Conservation (phyloP, 108 stramenopile genomes). For the Cyclotella choctawhatcheeana region DNA sequence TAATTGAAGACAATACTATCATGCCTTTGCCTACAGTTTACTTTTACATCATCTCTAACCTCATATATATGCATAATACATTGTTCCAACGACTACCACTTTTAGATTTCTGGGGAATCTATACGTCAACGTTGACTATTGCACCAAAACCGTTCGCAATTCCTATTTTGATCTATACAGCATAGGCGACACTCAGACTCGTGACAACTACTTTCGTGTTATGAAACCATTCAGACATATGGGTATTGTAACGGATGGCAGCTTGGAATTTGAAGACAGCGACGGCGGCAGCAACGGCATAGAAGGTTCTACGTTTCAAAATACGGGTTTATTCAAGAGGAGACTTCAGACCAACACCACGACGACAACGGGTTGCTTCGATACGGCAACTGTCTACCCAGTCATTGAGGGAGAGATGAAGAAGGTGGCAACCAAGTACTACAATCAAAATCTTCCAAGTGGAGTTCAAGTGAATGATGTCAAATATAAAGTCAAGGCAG, state of each 20-base stretch:
- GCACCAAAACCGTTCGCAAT: conserved; percentile 10
- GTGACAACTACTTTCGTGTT: neutral
- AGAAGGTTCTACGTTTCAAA: no score
- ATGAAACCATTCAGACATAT: neutral
- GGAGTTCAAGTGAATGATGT: neutral
- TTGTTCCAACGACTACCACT: no score
- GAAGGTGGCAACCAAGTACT: neutral
- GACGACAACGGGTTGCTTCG: neutral
- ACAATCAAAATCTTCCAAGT: neutral
- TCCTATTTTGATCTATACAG: conserved; percentile 4
- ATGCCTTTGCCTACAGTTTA: no score
- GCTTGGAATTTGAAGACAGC: no score
- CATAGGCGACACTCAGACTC: neutral
- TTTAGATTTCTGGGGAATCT: conserved; percentile 8
- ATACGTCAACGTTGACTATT: neutral
- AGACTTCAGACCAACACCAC: neutral
- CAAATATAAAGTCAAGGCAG: conserved; percentile 1
- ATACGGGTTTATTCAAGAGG: neutral
- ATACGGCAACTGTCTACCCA: neutral
- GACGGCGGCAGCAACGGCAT: no score
- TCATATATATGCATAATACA: no score
- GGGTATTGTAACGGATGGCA: neutral
- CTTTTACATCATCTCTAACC: no score
- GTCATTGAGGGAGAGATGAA: conserved; percentile 1
- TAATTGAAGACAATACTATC: neutral